phyloP scores from a whole-genome alignment of 495 filamentous ascomycete genomes.

The Aspergillus avenaceus region DNA sequence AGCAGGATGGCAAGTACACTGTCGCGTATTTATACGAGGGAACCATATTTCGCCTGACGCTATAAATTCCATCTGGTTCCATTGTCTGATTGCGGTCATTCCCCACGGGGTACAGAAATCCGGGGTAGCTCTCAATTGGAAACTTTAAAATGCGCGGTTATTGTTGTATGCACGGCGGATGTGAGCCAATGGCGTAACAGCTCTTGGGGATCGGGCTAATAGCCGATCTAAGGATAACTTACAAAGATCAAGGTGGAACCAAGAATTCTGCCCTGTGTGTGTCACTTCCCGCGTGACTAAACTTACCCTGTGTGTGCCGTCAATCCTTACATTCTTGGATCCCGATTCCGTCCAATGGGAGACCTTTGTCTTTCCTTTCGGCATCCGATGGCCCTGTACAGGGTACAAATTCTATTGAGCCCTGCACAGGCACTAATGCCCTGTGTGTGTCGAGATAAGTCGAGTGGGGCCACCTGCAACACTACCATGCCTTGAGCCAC shows the following conservation, averaged over 20 bases:
- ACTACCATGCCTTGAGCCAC: neutral
- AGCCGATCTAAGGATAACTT: too few species aligned
- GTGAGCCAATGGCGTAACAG: neutral
- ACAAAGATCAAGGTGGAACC: too few species aligned
- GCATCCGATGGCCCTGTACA: neutral
- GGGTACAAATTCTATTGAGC: neutral
- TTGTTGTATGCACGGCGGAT: neutral
- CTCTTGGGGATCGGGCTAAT: too few species aligned
- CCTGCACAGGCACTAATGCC: neutral
- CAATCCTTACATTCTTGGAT: neutral
- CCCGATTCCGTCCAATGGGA: neutral
- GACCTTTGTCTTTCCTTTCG: neutral
- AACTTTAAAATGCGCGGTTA: neutral
- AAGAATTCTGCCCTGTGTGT: neutral
- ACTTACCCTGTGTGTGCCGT: neutral
- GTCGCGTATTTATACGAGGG: too few species aligned
- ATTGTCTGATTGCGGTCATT: too few species aligned
- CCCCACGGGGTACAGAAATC: too few species aligned
- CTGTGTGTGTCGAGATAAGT: neutral
- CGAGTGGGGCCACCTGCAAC: neutral
- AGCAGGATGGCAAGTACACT: too few species aligned
- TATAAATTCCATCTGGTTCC: too few species aligned
- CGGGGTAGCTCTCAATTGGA: too few species aligned
- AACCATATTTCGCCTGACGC: too few species aligned
- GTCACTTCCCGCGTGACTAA: neutral